These are phyloP conservation scores for Candida pseudofarinosa DNA, from an alignment of 805 yeast species.

Conservation along the genomic window DNA sequence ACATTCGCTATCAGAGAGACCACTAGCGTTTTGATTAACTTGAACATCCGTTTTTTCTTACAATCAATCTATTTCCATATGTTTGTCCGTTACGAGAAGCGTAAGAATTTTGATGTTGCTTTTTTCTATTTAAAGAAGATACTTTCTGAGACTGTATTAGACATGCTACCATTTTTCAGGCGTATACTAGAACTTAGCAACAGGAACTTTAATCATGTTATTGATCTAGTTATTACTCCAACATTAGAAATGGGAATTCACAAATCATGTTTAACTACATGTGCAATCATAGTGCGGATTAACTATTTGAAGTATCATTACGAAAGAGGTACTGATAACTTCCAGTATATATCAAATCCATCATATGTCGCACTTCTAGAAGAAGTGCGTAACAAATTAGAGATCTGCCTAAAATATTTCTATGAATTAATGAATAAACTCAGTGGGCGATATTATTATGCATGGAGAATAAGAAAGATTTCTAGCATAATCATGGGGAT, in stretches of 20 bases:
- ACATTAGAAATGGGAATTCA: slow-evolving; percentile 15
- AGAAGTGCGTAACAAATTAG: slow-evolving; percentile 2
- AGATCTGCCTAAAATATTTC: not conserved
- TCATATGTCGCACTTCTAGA: slow-evolving; percentile 7
- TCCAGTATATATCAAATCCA: not conserved
- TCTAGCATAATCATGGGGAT: slow-evolving; percentile 3
- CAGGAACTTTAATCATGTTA: slow-evolving; percentile 8
- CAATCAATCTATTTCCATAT: slow-evolving; percentile 21
- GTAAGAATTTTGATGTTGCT: slow-evolving; percentile 16
- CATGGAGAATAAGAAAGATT: slow-evolving; percentile 24
- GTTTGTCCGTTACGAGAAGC: slow-evolving; percentile 23
- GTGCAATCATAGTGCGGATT: not conserved
- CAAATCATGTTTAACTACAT: slow-evolving; percentile 11
- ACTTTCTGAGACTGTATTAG: slow-evolving; percentile 12
- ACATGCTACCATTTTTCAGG: slow-evolving; percentile 18
- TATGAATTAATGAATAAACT: slow-evolving; percentile 4
- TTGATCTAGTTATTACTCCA: slow-evolving; percentile 18
- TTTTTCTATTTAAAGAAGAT: slow-evolving; percentile 26
- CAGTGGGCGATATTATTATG: slow-evolving; percentile 26
- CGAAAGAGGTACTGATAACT: not conserved
- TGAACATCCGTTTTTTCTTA: slow-evolving; percentile 15
- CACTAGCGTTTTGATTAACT: slow-evolving; percentile 15
- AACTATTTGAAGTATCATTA: not conserved
- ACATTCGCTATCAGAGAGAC: slow-evolving; percentile 3
- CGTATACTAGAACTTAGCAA: slow-evolving; percentile 11